Evolutionary conservation across 2,329 filamentous ascomycete genomes (phyloP).

Genomic region (Neocucurbitaria cava): DNA sequence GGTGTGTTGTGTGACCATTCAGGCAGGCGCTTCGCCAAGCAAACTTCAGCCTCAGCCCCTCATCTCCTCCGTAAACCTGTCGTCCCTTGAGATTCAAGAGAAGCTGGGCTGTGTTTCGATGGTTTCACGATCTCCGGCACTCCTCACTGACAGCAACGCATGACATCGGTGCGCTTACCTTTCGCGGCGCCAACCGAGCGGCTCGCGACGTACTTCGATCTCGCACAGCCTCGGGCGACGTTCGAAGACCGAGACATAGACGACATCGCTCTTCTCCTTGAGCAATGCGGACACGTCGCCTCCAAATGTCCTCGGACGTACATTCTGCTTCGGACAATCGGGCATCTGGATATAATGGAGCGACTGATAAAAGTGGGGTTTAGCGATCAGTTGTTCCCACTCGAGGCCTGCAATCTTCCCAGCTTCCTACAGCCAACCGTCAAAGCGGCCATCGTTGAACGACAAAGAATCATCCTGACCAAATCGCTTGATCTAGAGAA

Average conservation of each 20-base stretch:
- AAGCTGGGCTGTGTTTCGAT: neutral
- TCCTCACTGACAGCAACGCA: slow-evolving; percentile 1
- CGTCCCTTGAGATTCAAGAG: neutral
- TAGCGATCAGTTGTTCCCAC: slow-evolving; percentile 37
- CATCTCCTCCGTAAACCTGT: too few species aligned
- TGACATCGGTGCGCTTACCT: neutral
- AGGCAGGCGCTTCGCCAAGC: neutral
- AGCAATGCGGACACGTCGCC: slow-evolving; percentile 3
- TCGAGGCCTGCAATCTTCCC: slow-evolving; percentile 26
- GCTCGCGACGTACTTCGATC: slow-evolving; percentile 9
- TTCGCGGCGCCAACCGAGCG: slow-evolving; percentile 7
- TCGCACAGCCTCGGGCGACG: slow-evolving; percentile 2
- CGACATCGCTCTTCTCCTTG: slow-evolving; percentile 19
- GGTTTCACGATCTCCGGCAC: neutral
- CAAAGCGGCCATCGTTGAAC: slow-evolving; percentile 21
- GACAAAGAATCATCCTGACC: slow-evolving; percentile 28
- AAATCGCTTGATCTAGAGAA: slow-evolving; percentile 25
- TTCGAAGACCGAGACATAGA: slow-evolving; percentile 26
- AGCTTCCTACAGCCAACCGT: slow-evolving; percentile 14
- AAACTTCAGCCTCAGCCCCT: neutral
- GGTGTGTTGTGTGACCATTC: neutral
- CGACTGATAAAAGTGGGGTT: slow-evolving; percentile 29
- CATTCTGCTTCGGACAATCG: slow-evolving; percentile 35
- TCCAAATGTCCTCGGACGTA: slow-evolving; percentile 31
- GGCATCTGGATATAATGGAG: slow-evolving; percentile 24